Evolutionary conservation across 2,329 filamentous ascomycete species (phyloP).

Genomic region (Talaromyces islandicus): DNA sequence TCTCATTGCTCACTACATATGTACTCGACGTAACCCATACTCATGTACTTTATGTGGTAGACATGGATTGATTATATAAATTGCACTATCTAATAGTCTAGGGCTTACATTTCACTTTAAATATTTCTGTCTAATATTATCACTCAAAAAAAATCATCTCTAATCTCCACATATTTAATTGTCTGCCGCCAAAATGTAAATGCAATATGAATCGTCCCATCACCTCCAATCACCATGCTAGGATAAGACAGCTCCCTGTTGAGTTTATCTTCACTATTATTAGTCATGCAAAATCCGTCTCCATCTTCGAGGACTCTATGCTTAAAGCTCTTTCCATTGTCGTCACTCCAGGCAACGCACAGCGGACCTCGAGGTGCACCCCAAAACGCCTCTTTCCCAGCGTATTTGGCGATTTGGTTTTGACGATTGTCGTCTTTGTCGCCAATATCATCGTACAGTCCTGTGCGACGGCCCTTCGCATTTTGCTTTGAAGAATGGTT

Average conservation of each 20-base stretch:
- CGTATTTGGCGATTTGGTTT: constrained; percentile 30
- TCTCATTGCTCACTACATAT: no score
- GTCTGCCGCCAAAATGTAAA: constrained; percentile 41
- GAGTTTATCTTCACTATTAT: constrained; percentile 36
- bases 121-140: not conserved
- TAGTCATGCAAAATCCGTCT: constrained; percentile 43
- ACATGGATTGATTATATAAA: not conserved
- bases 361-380: constrained; percentile 31
- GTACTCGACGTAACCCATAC: no score
- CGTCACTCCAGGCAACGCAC: constrained; percentile 21
- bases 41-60: no score
- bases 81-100: not conserved
- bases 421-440: constrained; percentile 34
- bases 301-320: constrained; percentile 38
- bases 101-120: not conserved
- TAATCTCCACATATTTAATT: constrained; percentile 35
- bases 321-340: constrained; percentile 34
- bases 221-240: constrained; percentile 30
- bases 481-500: constrained; percentile 34
- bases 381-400: constrained; percentile 38
- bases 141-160: constrained; percentile 10
- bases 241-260: constrained; percentile 43
- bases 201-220: constrained; percentile 29
- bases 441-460: constrained; percentile 42
- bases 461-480: constrained; percentile 30